Conservation (phyloP, 2,329 filamentous ascomycete genomes). For the Penicillium sp. region DNA sequence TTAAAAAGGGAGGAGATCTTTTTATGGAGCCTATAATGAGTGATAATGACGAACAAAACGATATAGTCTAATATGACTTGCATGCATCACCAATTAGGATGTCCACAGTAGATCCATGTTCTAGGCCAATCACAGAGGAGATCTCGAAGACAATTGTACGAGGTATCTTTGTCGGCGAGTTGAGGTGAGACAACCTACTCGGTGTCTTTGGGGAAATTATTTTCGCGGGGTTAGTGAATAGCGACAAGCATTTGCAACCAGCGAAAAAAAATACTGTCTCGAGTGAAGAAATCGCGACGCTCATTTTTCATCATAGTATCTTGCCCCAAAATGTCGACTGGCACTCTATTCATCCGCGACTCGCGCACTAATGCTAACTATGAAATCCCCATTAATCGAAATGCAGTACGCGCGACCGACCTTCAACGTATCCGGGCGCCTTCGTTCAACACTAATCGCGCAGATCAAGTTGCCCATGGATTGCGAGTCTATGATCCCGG, state of each 20-base stretch:
- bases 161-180: neutral
- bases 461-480: slow-evolving; percentile 28
- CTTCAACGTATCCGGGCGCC: slow-evolving; percentile 30
- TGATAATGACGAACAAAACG: neutral
- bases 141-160: neutral
- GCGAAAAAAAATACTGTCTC: neutral
- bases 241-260: neutral
- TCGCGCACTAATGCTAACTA: slow-evolving; percentile 31
- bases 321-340: slow-evolving; percentile 13
- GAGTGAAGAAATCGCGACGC: neutral
- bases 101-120: neutral
- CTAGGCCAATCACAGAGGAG: neutral
- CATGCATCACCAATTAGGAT: neutral
- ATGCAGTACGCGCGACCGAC: slow-evolving; percentile 31
- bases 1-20: neutral
- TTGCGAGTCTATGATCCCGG: slow-evolving; percentile 38
- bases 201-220: too few relatives aligned
- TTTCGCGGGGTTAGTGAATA: too few relatives aligned
- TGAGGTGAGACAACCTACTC: neutral
- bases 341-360: slow-evolving; percentile 27
- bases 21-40: neutral
- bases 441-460: slow-evolving; percentile 14
- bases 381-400: slow-evolving; percentile 30
- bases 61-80: slow-evolving; percentile 1
- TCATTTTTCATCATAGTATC: neutral